Conservation (phyloP, 768 basidiomycete genomes). For the Mycena kentingensis region DNA sequence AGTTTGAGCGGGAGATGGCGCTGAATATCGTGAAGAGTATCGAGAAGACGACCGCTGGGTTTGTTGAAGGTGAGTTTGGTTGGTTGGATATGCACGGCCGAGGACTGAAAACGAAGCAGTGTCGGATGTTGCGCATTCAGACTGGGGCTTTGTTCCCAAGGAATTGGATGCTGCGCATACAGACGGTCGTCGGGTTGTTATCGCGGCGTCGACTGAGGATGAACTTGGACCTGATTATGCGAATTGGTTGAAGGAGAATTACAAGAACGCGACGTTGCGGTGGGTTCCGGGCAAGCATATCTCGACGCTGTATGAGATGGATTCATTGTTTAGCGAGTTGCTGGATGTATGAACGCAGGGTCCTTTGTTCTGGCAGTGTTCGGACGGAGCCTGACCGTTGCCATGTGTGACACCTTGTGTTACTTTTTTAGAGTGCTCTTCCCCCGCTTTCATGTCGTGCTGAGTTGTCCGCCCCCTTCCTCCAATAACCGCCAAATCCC, state of each 20-base stretch:
- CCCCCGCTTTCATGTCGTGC: conserved; percentile 8
- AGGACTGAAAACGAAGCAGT: too few relatives aligned
- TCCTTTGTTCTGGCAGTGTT: too few relatives aligned
- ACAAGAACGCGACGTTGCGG: conserved; percentile 45
- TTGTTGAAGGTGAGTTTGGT: conserved; percentile 45
- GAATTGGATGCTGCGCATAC: conserved; percentile 47
- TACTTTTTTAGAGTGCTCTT: conserved; percentile 2
- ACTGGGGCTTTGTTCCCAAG: conserved; percentile 51
- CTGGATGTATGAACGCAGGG: too few relatives aligned
- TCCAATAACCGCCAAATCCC: conserved; percentile 40
- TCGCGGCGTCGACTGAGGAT: conserved; percentile 48
- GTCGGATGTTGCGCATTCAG: conserved; percentile 46
- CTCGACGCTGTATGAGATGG: conserved; percentile 44
- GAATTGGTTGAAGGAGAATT: conserved; percentile 48
- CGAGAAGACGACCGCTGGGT: conserved; percentile 53
- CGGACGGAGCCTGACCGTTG: too few relatives aligned
- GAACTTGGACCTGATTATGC: conserved; percentile 46
- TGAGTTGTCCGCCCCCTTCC: conserved; percentile 18
- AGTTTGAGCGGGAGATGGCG: conserved; percentile 44
- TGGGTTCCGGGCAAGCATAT: conserved; percentile 53
- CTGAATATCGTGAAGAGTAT: conserved; percentile 49
- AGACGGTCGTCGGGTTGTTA: conserved; percentile 42
- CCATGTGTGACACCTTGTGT: too few relatives aligned
- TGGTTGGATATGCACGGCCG: too few relatives aligned
- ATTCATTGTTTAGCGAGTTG: conserved; percentile 47